Evolutionary conservation across 352 stramenopile species (phyloP).

Genomic region (Phytophthora vignae): DNA sequence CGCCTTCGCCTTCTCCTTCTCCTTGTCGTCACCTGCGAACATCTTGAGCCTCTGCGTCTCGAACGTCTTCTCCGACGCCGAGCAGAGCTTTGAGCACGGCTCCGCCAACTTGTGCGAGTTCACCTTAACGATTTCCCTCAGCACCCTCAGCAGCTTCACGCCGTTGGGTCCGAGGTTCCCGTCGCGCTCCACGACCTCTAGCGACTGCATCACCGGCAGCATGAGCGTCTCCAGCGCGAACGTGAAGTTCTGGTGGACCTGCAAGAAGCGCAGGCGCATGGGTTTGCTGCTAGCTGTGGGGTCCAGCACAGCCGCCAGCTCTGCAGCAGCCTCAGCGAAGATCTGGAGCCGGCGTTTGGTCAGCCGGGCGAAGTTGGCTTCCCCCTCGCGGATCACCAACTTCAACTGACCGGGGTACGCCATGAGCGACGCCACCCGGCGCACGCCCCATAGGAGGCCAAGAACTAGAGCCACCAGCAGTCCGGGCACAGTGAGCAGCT

Average conservation of each 20-base stretch:
- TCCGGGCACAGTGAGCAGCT: slow-evolving; percentile 61
- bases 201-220: slow-evolving; percentile 58
- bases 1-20: slow-evolving; percentile 11
- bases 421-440: slow-evolving; percentile 64
- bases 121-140: slow-evolving; percentile 53
- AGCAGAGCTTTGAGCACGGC: slow-evolving; percentile 52
- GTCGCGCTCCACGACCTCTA: slow-evolving; percentile 63
- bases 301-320: slow-evolving; percentile 58
- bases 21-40: slow-evolving; percentile 35
- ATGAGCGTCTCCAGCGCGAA: slow-evolving; percentile 77
- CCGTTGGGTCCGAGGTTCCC: slow-evolving; percentile 54
- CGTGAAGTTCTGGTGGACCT: slow-evolving; percentile 72
- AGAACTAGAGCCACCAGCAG: slow-evolving; percentile 58
- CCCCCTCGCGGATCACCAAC: slow-evolving; percentile 82
- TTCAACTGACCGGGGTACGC: slow-evolving; percentile 79
- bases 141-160: slow-evolving; percentile 43
- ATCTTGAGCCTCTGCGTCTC: slow-evolving; percentile 56
- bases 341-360: slow-evolving; percentile 76
- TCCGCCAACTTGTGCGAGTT: slow-evolving; percentile 42
- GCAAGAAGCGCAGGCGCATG: slow-evolving; percentile 60
- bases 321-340: slow-evolving; percentile 64
- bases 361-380: slow-evolving; percentile 78
- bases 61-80: slow-evolving; percentile 56
- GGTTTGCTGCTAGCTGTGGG: slow-evolving; percentile 20
- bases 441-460: slow-evolving; percentile 42